These are phyloP conservation scores for Neotropicomus parvogracilis DNA, from an alignment of 1,284 basidiomycete species.

Conservation along the genomic window DNA sequence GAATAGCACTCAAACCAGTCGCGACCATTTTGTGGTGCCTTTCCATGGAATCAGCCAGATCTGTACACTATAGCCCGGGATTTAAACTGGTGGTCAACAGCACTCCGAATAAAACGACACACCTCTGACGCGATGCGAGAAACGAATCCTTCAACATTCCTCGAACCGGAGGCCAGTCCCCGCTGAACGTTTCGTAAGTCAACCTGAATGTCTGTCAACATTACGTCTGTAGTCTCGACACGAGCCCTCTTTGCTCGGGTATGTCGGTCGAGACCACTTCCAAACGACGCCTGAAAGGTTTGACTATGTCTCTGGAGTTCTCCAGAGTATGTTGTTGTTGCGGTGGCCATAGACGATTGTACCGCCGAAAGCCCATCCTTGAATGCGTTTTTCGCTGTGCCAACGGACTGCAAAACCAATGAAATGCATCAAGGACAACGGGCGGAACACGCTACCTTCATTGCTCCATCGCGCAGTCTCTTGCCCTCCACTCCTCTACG, in stretches of 20 bases:
- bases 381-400: constrained; percentile 40
- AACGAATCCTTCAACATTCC: constrained; percentile 46
- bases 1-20: constrained; percentile 45
- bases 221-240: constrained; percentile 51
- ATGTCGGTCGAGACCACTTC: constrained; percentile 55
- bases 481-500: constrained; percentile 51
- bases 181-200: constrained; percentile 49
- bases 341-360: constrained; percentile 43
- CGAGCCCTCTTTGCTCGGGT: constrained; percentile 63
- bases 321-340: constrained; percentile 49
- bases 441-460: constrained; percentile 47
- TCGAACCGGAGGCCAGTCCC: constrained; percentile 48
- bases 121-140: constrained; percentile 50
- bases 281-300: constrained; percentile 42
- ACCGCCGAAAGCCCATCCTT: constrained; percentile 45
- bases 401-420: constrained; percentile 40
- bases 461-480: constrained; percentile 52
- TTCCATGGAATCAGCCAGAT: constrained; percentile 39
- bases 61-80: constrained; percentile 35
- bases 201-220: constrained; percentile 49
- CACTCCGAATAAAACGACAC: constrained; percentile 17
- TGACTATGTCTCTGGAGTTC: constrained; percentile 52
- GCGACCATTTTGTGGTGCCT: constrained; percentile 40
- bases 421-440: constrained; percentile 8
- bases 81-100: not conserved